phyloP scores from a whole-genome alignment of 2,329 filamentous ascomycete species.

The Neofusicoccum sp. region DNA sequence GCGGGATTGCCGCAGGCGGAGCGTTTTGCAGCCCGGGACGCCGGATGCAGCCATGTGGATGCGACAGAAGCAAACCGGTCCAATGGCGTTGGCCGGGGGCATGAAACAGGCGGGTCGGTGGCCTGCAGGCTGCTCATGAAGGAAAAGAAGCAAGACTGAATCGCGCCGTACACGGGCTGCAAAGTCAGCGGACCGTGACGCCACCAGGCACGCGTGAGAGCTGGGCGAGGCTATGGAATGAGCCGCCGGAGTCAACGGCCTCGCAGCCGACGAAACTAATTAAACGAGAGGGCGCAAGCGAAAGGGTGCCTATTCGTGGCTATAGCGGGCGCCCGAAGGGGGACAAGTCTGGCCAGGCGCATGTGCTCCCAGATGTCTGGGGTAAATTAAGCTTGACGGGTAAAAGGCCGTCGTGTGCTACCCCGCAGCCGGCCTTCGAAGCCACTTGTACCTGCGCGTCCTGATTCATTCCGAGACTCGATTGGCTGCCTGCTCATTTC shows the following conservation, averaged over 20 bases:
- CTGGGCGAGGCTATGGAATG: not conserved
- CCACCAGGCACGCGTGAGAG: not conserved
- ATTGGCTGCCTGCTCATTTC: not conserved
- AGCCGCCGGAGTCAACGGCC: conserved; percentile 12
- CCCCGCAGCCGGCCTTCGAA: conserved; percentile 14
- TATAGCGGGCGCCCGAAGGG: conserved; percentile 7
- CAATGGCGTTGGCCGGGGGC: not conserved
- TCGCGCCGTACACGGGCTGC: conserved; percentile 3
- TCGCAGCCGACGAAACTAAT: conserved; percentile 3
- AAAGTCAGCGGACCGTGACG: conserved; percentile 12
- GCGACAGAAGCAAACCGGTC: not conserved
- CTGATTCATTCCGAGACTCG: not conserved
- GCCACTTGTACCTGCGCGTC: conserved; percentile 13
- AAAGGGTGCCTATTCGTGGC: conserved; percentile 8
- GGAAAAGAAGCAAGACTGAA: conserved; percentile 7
- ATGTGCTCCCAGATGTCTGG: conserved; percentile 5
- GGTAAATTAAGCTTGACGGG: conserved; percentile 15
- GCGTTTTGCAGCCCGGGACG: not conserved
- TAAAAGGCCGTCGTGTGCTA: conserved; percentile 8
- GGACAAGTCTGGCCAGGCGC: not conserved
- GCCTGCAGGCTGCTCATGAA: not conserved
- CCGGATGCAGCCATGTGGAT: conserved; percentile 2
- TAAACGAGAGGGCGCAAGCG: conserved; percentile 8
- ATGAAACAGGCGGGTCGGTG: conserved; percentile 7
- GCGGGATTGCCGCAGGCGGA: conserved; percentile 10